Base-by-base conservation (phyloP, 495 filamentous ascomycete genomes). In the Trypethelium eluteriae region DNA sequence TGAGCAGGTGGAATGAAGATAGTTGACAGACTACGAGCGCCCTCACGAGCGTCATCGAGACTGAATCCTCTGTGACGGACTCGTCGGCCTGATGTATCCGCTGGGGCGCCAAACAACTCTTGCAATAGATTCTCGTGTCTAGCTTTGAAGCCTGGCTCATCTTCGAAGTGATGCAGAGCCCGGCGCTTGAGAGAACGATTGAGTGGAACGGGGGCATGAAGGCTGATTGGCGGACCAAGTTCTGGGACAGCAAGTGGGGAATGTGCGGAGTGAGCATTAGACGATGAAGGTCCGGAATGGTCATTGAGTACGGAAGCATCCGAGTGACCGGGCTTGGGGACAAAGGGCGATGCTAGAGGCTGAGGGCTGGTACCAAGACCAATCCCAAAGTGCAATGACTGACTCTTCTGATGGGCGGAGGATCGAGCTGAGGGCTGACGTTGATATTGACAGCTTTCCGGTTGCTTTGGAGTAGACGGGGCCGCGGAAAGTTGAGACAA, bases 401-500 rank as follows among this genome's bases (percentile, higher is more conserved):
- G 71, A 35, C 75, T 74, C 73, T 78, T 79, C 63, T 80, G 77
- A 66, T 79, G 77, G 32, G 76, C 74, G 1, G 71, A 67, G 25
- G 72, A 71, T 9, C 77, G 73, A 9, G 49, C 66, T 10, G 62
- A 44, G 56, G 71, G 70, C 53, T 70, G 64, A 5, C 41, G 44
- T 25, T 53, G 47, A 47, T 69, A 67, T 18, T 67, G 68, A 12
- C 67, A 66, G 16, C 68, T 65, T 7, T 64, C 18, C 3, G 64
- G 41, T 2, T 63, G 69, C 16, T 67, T 34, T 12, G 62, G 49
- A 10, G 70, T 67, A 2, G 35, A 56, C 18, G 77, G 73, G 32
- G 75, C 75, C 47, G 78, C 74, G n/a, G 84, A 75, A 39, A 90
- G 73, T 68, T 83, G 81, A 25, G 90, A 84, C 63, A 98, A 75